phyloP scores from a whole-genome alignment of 768 basidiomycete genomes.

The Dacryopinax primogenitus region DNA sequence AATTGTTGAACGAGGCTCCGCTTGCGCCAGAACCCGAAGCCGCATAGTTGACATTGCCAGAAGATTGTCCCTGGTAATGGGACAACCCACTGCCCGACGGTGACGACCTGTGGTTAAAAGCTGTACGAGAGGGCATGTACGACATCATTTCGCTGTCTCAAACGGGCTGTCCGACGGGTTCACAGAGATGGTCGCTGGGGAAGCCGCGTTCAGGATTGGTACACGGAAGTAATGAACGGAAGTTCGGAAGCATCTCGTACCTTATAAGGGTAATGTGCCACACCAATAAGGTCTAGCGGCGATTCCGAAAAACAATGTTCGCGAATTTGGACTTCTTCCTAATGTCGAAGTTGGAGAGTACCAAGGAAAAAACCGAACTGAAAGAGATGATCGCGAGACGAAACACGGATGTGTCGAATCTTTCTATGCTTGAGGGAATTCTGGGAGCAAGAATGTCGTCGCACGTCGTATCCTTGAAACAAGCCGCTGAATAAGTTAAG shows the following conservation, averaged over 20 bases:
- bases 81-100: neutral
- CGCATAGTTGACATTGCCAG: constrained; percentile 1
- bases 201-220: constrained; percentile 2
- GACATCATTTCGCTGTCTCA: constrained; percentile 9
- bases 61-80: neutral
- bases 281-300: constrained; percentile 9
- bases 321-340: neutral
- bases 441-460: neutral
- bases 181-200: constrained; percentile 7
- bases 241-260: constrained; percentile 2
- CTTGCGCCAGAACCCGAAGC: neutral
- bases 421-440: neutral
- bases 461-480: constrained; percentile 1
- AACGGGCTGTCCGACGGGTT: neutral
- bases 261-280: constrained; percentile 8
- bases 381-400: constrained; percentile 1
- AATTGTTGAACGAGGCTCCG: neutral
- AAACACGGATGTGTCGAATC: constrained; percentile 9
- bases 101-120: constrained; percentile 4
- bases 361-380: neutral
- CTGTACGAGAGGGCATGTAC: constrained; percentile 4
- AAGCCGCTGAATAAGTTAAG: constrained; percentile 8
- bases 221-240: constrained; percentile 9
- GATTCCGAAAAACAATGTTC: neutral
- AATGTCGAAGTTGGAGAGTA: neutral